Conservation (phyloP, 306 rosid genomes). For the Corylus heterophylla region DNA sequence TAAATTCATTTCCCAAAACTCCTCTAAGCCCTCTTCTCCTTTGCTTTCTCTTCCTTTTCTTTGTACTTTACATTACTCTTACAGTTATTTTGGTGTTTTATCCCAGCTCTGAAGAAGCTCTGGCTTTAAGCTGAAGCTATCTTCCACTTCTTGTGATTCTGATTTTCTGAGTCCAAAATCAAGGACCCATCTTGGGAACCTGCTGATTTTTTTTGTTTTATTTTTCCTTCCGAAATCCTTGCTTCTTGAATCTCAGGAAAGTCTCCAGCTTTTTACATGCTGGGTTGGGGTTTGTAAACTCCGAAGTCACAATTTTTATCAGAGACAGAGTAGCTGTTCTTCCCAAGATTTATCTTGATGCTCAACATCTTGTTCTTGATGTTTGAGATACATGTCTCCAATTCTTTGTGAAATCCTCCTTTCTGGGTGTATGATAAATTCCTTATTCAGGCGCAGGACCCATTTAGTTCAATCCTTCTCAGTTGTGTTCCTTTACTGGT, state of each 20-base stretch:
- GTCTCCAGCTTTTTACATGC: neutral
- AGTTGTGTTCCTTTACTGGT: conserved; percentile 89
- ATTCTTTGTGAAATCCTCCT: conserved; percentile 78
- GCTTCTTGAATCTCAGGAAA: neutral
- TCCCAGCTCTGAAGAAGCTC: conserved; percentile 16
- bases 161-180: neutral
- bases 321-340: neutral
- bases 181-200: neutral
- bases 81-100: conserved; percentile 19
- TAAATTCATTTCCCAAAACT: conserved; percentile 45
- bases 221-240: neutral
- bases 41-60: conserved; percentile 10
- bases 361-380: conserved; percentile 58
- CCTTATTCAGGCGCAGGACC: conserved; percentile 84
- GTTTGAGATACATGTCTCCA: conserved; percentile 93
- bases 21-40: conserved; percentile 36
- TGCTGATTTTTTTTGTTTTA: neutral
- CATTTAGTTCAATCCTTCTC: conserved; percentile 99
- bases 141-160: conserved; percentile 27
- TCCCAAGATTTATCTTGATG: conserved; percentile 43
- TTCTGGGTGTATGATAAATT: conserved; percentile 88
- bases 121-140: neutral
- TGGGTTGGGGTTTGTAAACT: conserved; percentile 16
- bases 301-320: neutral
- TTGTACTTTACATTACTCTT: conserved; percentile 7